Evolutionary conservation across 345 rosid species (phyloP).

Genomic region (Citrus reticulata): DNA sequence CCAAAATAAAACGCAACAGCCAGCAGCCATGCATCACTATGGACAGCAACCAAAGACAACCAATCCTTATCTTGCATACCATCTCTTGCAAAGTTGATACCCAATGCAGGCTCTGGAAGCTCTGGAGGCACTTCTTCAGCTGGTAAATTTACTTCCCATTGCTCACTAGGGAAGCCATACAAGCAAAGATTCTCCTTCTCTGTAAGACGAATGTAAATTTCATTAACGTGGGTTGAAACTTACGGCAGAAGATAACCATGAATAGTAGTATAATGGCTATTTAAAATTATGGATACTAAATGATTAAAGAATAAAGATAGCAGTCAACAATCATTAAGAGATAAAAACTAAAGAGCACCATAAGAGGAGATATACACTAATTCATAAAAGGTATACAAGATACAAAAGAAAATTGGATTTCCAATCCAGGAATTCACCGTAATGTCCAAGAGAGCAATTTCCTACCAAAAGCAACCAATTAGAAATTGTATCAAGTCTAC

Average conservation of each 20-base stretch:
- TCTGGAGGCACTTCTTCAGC: slow-evolving; percentile 97
- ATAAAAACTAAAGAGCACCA: neutral
- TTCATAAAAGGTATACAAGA: neutral
- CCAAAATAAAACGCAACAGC: slow-evolving; percentile 90
- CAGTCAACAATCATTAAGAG: neutral
- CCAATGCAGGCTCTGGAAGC: slow-evolving; percentile 93
- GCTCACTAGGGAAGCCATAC: slow-evolving; percentile 76
- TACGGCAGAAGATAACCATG: neutral
- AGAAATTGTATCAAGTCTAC: neutral
- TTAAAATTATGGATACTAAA: neutral
- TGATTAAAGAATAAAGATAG: neutral
- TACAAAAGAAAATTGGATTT: neutral
- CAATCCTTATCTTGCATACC: slow-evolving; percentile 92
- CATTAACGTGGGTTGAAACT: neutral
- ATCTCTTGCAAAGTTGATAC: slow-evolving; percentile 94
- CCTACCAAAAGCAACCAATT: neutral
- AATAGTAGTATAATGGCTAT: neutral
- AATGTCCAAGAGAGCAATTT: neutral
- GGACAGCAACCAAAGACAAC: slow-evolving; percentile 81
- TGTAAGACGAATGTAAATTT: slow-evolving; percentile 22
- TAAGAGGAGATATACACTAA: neutral
- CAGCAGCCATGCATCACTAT: slow-evolving; percentile 87
- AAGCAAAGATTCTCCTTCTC: slow-evolving; percentile 90
- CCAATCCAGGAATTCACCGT: neutral
- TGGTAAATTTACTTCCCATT: slow-evolving; percentile 92